A percentile compares a stretch with the other conserved stretches of the same genome.
Conservation (phyloP, 805 yeast species). For the Kodamaea jinghongensis region DNA sequence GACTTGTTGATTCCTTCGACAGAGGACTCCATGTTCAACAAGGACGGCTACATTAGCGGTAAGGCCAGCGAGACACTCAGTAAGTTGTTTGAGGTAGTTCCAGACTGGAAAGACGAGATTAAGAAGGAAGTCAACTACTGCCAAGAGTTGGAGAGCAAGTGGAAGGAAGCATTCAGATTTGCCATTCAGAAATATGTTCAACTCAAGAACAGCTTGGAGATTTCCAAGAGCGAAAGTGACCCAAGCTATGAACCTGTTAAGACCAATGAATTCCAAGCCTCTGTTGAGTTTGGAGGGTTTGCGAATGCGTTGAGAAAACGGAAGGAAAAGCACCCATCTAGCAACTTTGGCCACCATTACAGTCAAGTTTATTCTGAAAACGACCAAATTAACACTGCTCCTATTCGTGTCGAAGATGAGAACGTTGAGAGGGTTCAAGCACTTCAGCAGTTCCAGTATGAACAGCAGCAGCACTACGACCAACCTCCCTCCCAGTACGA, state of each 20-base stretch:
- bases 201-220: conserved; percentile 27
- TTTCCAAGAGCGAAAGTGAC: conserved; percentile 22
- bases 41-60: conserved; percentile 29
- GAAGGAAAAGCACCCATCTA: neutral
- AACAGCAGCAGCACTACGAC: conserved; percentile 12
- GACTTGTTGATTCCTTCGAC: conserved; percentile 20
- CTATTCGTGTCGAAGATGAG: conserved; percentile 8
- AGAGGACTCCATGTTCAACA: conserved; percentile 20
- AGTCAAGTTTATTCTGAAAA: conserved; percentile 18
- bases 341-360: conserved; percentile 13
- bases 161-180: conserved; percentile 28
- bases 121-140: conserved; percentile 23
- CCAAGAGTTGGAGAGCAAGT: conserved; percentile 26
- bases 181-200: conserved; percentile 30
- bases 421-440: neutral
- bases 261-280: conserved; percentile 35
- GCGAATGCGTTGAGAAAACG: conserved; percentile 21
- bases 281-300: conserved; percentile 39
- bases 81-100: conserved; percentile 25
- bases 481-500: conserved; percentile 14
- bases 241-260: conserved; percentile 29
- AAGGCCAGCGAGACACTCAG: conserved; percentile 25
- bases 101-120: conserved; percentile 36
- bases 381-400: conserved; percentile 11
- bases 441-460: neutral